These are phyloP conservation scores for Mycena haematopus DNA, from an alignment of 768 basidiomycete species.

Conservation along the genomic window DNA sequence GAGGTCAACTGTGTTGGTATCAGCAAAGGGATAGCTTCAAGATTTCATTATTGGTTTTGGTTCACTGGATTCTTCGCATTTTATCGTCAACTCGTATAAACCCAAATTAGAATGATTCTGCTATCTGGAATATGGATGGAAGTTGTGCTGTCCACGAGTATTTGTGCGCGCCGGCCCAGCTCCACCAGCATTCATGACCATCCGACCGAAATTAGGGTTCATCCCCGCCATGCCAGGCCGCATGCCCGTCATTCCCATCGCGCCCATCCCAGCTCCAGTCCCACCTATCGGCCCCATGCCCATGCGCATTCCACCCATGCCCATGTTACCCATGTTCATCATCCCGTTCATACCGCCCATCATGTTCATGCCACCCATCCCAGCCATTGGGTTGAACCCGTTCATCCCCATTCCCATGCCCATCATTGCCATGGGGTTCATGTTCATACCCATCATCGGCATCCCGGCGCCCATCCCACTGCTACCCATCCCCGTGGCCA, in stretches of 20 bases:
- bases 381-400: slow-evolving; percentile 20
- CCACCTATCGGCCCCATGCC: slow-evolving; percentile 43
- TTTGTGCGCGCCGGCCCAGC: slow-evolving; percentile 56
- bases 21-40: too few species aligned
- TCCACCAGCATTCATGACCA: slow-evolving; percentile 46
- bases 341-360: slow-evolving; percentile 51
- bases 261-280: slow-evolving; percentile 24
- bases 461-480: slow-evolving; percentile 43
- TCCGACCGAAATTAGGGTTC: slow-evolving; percentile 41
- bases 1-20: background rate
- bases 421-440: slow-evolving; percentile 41
- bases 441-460: slow-evolving; percentile 35
- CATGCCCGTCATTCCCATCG: slow-evolving; percentile 35
- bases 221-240: slow-evolving; percentile 35
- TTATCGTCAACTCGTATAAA: too few species aligned
- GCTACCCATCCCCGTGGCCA: background rate
- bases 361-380: slow-evolving; percentile 23
- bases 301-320: slow-evolving; percentile 46
- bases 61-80: too few species aligned
- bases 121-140: slow-evolving; percentile 71
- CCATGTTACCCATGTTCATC: slow-evolving; percentile 42
- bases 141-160: slow-evolving; percentile 62
- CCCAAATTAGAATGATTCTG: background rate
- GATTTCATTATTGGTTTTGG: too few species aligned
- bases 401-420: slow-evolving; percentile 31